These are phyloP conservation scores for Vanrija humicola DNA, from an alignment of 1,284 basidiomycete genomes.

Conservation along the genomic window DNA sequence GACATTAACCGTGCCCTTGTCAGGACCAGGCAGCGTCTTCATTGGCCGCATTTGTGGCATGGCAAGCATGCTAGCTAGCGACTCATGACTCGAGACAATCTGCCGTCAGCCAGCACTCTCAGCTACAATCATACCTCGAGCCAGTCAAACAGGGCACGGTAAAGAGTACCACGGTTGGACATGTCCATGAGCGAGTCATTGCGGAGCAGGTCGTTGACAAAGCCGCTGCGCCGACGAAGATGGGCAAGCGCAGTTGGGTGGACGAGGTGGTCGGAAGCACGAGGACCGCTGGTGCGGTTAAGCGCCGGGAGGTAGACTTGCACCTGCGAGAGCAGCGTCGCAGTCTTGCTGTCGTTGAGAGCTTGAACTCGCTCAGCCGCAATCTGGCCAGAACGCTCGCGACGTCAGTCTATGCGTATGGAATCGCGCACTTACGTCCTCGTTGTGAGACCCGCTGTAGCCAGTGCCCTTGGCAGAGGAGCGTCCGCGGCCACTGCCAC, in stretches of 20 bases:
- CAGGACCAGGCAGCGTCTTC: conserved; percentile 8
- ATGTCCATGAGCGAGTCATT: conserved; percentile 90
- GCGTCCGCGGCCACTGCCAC: conserved; percentile 48
- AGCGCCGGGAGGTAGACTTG: conserved; percentile 74
- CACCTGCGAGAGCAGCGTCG: conserved; percentile 62
- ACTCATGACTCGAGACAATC: conserved; percentile 86
- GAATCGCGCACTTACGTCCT: conserved; percentile 62
- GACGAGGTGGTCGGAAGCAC: conserved; percentile 77
- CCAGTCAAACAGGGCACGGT: conserved; percentile 84
- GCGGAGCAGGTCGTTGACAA: conserved; percentile 73
- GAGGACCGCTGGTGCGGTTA: conserved; percentile 64
- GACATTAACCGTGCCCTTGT: conserved; percentile 46
- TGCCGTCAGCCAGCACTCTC: conserved; percentile 30
- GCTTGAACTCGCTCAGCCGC: conserved; percentile 69
- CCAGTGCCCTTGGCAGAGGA: conserved; percentile 63
- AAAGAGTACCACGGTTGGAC: conserved; percentile 79
- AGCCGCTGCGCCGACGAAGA: conserved; percentile 79
- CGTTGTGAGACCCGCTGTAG: conserved; percentile 70
- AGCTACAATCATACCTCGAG: conserved; percentile 61
- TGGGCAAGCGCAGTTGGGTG: conserved; percentile 85
- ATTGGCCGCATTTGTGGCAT: conserved; percentile 81
- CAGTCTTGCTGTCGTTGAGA: conserved; percentile 66
- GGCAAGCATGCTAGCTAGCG: conserved; percentile 85
- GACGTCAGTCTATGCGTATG: not conserved
- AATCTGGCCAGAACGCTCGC: conserved; percentile 68